Base-by-base conservation (phyloP, 1,284 basidiomycete species). In the Volvariella volvacea region DNA sequence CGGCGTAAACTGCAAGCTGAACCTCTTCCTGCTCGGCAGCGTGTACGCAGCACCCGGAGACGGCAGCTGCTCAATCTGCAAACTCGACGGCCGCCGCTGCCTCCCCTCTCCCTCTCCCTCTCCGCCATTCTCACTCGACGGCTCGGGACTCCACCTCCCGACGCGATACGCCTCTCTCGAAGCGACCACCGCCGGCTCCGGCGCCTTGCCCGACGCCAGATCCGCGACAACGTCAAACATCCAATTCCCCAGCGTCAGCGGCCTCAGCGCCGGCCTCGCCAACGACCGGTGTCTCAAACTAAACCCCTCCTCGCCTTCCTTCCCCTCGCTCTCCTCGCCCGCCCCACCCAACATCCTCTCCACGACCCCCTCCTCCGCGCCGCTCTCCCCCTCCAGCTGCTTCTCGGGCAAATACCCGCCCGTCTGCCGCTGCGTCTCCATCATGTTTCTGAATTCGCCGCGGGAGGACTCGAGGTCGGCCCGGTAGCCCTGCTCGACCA, bases 401-500 rank as follows among this genome's bases (percentile, higher is more conserved):
- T 65, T 63, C 40, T 61, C 59, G 3, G 67, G 67, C 10, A 71
- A 64, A 53, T 68, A 74, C 4, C 78, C 77, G n/a, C 73, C 78
- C 8, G 68, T 64, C 22, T 58, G 67, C 46, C 55, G 60, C 60
- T 77, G 81, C 6, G 60, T 59, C 32, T 58, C 59, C 48, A 76
- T 60, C 76, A 84, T 82, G 53, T 65, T 63, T 32, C 65, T 62
- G 58, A 85, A 84, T 51, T 80, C 78, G 48, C 80, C 78, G 3
- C 57, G 52, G 12, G 66, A 68, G 2, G 48, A 39, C 60, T 86
- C 81, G 41, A 94, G 73, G 55, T 92, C 87, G 1, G 63, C 61
- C 4, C 91, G 79, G 66, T 82, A 98, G 1, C 95, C 95, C 56
- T 93, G 85, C 59, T 98, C 88, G 31, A 83, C 83, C n/a, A 98